Base-by-base conservation (phyloP, 2,329 filamentous ascomycete species). In the Diaporthe eres region DNA sequence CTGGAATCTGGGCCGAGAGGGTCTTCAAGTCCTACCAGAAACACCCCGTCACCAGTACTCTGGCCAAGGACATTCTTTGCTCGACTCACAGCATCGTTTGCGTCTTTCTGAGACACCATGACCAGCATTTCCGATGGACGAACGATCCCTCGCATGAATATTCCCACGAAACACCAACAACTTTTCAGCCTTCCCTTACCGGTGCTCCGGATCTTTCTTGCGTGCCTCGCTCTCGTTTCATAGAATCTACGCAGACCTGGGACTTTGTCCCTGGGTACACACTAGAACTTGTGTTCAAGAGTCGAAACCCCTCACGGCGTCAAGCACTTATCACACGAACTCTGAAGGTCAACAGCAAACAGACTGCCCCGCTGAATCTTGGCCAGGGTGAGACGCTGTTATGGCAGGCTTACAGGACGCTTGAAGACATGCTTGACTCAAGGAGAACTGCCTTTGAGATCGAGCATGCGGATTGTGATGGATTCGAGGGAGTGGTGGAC, bases 11-110 rank as follows among this genome's bases (percentile, higher is more conserved):
- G 82, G 84, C 85, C 28, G 86, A 88, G 74, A 84, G 85, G 76
- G 85, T 84, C 13, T 87, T 87, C 79, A 84, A 81, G 55, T 90
- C 88, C 15, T 90, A 89, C 79, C 88, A 90, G 79, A 85, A 86
- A 73, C 84, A 86, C 31, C 81, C 85, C 42, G 76, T 90, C 68
- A 86, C 85, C n/a, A 82, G 83, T 53, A 83, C 85, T 13, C 81
- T 83, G 39, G 85, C 87, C n/a, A 84, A 84, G 75, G 87, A 89
- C 53, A 81, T 90, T 61, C 83, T 88, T 61, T 81, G 87, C 37
- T 85, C 86, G n/a, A 86, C 85, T 15, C 88, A 90, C 78, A 84
- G 86, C 72, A 88, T 89, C 78, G 79, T 90, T 75, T 88, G 87
- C 19, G 82, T 89, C 12, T 90, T 89, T 77, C 79, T 90, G 19